Conservation (phyloP, 2,329 filamentous ascomycete genomes). For the Aspergillus sp. region DNA sequence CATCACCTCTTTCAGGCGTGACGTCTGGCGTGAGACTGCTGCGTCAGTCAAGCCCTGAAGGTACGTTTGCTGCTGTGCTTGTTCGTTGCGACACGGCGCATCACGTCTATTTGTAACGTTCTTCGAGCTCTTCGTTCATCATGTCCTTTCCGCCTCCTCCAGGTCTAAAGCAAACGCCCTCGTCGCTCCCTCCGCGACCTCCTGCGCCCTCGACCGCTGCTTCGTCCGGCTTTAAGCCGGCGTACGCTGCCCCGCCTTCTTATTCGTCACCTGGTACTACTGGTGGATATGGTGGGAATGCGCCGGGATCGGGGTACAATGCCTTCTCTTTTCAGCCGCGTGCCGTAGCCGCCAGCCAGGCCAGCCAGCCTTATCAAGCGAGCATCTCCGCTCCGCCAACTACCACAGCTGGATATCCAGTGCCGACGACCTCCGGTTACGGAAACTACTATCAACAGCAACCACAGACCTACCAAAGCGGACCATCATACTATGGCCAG, state of each 20-base stretch:
- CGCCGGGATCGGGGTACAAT: constrained; percentile 28
- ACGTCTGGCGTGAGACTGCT: constrained; percentile 30
- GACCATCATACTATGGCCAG: constrained; percentile 42
- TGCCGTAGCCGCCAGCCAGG: constrained; percentile 45
- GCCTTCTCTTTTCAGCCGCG: constrained; percentile 56
- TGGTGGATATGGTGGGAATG: constrained; percentile 27
- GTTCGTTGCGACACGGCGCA: constrained; percentile 22
- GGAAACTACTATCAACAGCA: constrained; percentile 37
- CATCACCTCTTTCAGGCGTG: constrained; percentile 22
- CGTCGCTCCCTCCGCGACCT: constrained; percentile 70
- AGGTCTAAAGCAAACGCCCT: constrained; percentile 54
- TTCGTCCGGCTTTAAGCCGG: constrained; percentile 42
- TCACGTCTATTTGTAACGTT: constrained; percentile 21
- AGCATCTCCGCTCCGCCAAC: constrained; percentile 33
- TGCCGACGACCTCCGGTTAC: constrained; percentile 32
- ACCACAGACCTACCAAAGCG: constrained; percentile 27
- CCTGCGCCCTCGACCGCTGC: constrained; percentile 50
- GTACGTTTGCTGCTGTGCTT: constrained; percentile 32
- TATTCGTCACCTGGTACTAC: constrained; percentile 20
- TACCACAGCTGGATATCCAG: constrained; percentile 27
- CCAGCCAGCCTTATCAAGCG: constrained; percentile 34
- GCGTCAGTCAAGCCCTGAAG: constrained; percentile 33
- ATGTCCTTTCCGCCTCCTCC: constrained; percentile 85
- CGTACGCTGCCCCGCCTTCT: constrained; percentile 43
- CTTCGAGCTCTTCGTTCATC: constrained; percentile 43